These are phyloP conservation scores for Chaetothyriales sp. DNA, from an alignment of 2,329 filamentous ascomycete genomes.

Conservation along the genomic window DNA sequence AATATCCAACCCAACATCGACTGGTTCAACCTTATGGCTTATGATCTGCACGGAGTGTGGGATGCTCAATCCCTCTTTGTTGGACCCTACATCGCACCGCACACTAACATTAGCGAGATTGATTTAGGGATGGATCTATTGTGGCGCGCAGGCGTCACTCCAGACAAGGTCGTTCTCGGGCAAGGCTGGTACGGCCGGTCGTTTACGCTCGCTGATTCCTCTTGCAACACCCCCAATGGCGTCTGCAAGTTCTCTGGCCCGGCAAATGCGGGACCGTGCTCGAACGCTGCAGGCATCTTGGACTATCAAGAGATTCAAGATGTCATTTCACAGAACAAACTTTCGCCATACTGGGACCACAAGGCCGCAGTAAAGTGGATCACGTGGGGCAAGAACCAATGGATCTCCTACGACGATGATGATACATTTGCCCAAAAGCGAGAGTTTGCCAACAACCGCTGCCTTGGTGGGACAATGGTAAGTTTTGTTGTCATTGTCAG, in stretches of 20 bases:
- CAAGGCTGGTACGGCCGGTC: neutral
- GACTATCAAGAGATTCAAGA: neutral
- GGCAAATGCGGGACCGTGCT: neutral
- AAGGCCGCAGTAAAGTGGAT: slow-evolving; percentile 14
- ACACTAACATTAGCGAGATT: neutral
- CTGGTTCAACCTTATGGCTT: slow-evolving; percentile 22
- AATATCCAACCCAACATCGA: slow-evolving; percentile 10
- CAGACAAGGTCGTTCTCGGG: neutral
- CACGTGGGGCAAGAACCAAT: slow-evolving; percentile 20
- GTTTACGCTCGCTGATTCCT: neutral
- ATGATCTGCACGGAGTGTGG: slow-evolving; percentile 16
- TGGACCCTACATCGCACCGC: too few species aligned
- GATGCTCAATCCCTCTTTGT: too few species aligned
- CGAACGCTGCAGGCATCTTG: neutral
- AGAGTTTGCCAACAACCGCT: slow-evolving; percentile 21
- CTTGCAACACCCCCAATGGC: neutral
- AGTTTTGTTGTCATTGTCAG: too few species aligned
- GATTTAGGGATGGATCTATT: neutral
- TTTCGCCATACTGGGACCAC: neutral
- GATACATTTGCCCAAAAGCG: slow-evolving; percentile 25
- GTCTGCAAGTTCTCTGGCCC: neutral
- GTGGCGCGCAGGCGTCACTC: neutral
- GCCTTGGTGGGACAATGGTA: slow-evolving; percentile 22
- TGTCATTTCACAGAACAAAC: neutral
- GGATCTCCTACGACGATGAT: slow-evolving; percentile 23